phyloP scores from a whole-genome alignment of 2,329 filamentous ascomycete species.

The Aspergillus sp. region DNA sequence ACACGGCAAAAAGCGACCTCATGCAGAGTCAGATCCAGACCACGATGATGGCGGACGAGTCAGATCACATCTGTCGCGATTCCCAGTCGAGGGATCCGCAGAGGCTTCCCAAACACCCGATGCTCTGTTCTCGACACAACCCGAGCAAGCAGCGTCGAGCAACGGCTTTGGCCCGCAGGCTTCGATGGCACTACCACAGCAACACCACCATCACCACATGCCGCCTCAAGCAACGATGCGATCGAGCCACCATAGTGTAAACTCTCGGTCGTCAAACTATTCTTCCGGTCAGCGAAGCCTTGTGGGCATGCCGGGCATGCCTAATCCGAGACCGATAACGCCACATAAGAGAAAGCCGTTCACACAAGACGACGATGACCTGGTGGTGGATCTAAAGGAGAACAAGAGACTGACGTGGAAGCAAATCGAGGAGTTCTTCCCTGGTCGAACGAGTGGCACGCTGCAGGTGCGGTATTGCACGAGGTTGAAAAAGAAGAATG shows the following conservation, averaged over 20 bases:
- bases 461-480: constrained; percentile 92
- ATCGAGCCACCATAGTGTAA: constrained; percentile 56
- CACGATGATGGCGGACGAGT: constrained; percentile 18
- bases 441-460: constrained; percentile 80
- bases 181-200: constrained; percentile 43
- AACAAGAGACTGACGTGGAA: constrained; percentile 95
- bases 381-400: constrained; percentile 85
- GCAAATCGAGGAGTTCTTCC: constrained; percentile 95
- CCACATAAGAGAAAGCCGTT: constrained; percentile 90
- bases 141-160: constrained; percentile 20
- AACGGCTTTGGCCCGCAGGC: constrained; percentile 35
- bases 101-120: constrained; percentile 28
- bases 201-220: constrained; percentile 75
- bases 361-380: constrained; percentile 80
- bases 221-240: constrained; percentile 65
- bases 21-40: constrained; percentile 25
- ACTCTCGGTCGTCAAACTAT: constrained; percentile 35
- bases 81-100: constrained; percentile 24
- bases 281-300: constrained; percentile 68
- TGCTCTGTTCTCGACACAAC: constrained; percentile 29
- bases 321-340: constrained; percentile 69
- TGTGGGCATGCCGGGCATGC: constrained; percentile 83
- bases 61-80: constrained; percentile 27
- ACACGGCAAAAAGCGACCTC: constrained; percentile 29
- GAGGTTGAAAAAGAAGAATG: constrained; percentile 88